Conservation (phyloP, 75 land plant species). For the Pinus albicaulis region DNA sequence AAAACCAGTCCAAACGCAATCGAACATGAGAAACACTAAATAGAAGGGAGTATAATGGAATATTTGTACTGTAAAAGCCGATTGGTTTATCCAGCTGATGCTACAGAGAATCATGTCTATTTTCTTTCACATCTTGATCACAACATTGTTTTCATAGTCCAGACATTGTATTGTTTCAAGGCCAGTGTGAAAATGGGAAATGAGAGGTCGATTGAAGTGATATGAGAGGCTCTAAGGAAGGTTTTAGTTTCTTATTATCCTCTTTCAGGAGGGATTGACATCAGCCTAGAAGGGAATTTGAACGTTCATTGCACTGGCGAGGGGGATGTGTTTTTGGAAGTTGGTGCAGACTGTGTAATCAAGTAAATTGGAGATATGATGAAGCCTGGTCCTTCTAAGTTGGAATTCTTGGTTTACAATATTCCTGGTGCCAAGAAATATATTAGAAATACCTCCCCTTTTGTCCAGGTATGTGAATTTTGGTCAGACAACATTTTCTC, state of each 20-base stretch:
- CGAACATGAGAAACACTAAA: no score
- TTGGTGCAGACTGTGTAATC: slow-evolving; percentile 53
- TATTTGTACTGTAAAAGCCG: no score
- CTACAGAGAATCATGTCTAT: slow-evolving; percentile 61
- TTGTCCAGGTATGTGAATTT: slow-evolving; percentile 59
- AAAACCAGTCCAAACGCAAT: no score
- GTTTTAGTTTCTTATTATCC: slow-evolving; percentile 75
- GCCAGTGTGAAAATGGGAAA: slow-evolving; percentile 22
- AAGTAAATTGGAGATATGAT: slow-evolving; percentile 71
- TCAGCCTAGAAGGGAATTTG: slow-evolving; percentile 75
- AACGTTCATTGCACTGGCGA: slow-evolving; percentile 70
- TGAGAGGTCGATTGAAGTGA: slow-evolving; percentile 39
- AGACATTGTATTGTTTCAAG: slow-evolving; percentile 72
- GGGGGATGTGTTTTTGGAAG: slow-evolving; percentile 93
- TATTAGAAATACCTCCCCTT: slow-evolving; percentile 56
- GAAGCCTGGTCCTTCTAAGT: slow-evolving; percentile 64
- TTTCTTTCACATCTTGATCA: slow-evolving; percentile 86
- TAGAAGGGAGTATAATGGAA: no score
- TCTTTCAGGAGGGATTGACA: slow-evolving; percentile 74
- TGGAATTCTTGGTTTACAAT: slow-evolving; percentile 59
- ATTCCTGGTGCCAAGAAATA: no score
- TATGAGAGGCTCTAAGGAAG: slow-evolving; percentile 60
- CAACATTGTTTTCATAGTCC: slow-evolving; percentile 75
- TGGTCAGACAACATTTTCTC: no score
- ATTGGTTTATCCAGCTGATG: no score